These are phyloP conservation scores for Castanea mollissima DNA, from an alignment of 306 rosid genomes.

Conservation along the genomic window DNA sequence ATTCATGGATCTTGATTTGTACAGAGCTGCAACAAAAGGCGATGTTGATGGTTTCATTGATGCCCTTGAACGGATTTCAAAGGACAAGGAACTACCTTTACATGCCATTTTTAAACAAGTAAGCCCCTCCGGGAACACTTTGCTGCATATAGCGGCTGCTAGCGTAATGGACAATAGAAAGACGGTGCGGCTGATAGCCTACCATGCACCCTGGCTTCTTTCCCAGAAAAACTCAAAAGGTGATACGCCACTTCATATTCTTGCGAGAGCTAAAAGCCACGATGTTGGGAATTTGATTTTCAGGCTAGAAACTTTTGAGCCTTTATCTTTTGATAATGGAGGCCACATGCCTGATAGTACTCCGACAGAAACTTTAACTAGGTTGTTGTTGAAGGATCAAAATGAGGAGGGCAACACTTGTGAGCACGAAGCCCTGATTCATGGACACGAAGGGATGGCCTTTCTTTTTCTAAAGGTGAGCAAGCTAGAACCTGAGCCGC, in stretches of 20 bases:
- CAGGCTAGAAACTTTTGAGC: neutral
- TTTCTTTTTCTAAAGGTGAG: no score
- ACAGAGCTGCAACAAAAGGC: neutral
- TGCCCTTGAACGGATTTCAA: neutral
- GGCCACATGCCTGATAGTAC: no score
- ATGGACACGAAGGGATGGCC: no score
- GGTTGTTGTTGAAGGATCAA: neutral
- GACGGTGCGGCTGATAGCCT: neutral
- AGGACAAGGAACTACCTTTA: neutral
- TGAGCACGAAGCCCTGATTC: conserved; percentile 27
- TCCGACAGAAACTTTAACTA: neutral
- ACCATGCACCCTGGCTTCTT: neutral
- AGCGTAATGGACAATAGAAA: neutral
- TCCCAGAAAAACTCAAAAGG: neutral
- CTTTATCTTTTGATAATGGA: neutral
- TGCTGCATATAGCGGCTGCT: conserved; percentile 28
- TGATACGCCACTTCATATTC: conserved; percentile 30
- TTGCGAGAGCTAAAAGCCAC: neutral
- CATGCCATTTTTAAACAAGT: neutral
- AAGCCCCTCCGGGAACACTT: conserved; percentile 4
- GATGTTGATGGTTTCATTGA: neutral
- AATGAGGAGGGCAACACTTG: conserved; percentile 23
- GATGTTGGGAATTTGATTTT: no score
- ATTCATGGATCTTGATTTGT: conserved; percentile 1
- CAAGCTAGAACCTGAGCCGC: no score